Evolutionary conservation across 1,139 yeast genomes (phyloP).

Genomic region (Chernovozyma aurita): DNA sequence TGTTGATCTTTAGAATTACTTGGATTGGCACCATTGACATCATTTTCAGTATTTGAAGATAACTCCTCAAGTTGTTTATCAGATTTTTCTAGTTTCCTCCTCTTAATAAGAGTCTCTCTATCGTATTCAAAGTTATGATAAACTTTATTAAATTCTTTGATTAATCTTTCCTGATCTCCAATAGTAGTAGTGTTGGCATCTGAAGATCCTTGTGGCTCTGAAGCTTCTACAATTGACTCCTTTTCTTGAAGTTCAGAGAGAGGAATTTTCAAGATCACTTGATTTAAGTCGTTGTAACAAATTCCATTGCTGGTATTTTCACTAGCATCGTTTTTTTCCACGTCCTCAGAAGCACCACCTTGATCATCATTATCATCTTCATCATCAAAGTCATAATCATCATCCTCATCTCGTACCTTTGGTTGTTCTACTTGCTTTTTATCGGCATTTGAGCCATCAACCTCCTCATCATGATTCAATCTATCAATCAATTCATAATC

Average conservation of each 20-base stretch:
- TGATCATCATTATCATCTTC: constrained; percentile 32
- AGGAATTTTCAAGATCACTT: constrained; percentile 30
- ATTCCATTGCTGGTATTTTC: constrained; percentile 6
- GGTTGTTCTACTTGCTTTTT: constrained; percentile 15
- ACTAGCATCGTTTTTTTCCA: constrained; percentile 2
- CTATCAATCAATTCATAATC: constrained; percentile 37
- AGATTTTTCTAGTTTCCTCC: constrained; percentile 75
- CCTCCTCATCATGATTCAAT: constrained; percentile 20
- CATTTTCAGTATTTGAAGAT: neutral
- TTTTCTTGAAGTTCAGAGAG: constrained; percentile 15
- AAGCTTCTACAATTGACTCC: neutral
- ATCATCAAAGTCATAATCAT: constrained; percentile 38
- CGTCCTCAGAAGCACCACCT: constrained; percentile 13
- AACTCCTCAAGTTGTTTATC: constrained; percentile 61
- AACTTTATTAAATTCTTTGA: constrained; percentile 49
- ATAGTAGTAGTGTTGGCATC: neutral
- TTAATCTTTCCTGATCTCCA: constrained; percentile 17
- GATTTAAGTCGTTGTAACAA: constrained; percentile 21
- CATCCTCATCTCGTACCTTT: constrained; percentile 31
- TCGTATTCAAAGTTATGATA: constrained; percentile 87
- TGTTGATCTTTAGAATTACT: constrained; percentile 6
- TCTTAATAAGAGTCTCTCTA: constrained; percentile 68
- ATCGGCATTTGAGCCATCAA: constrained; percentile 11
- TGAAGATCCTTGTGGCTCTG: neutral
- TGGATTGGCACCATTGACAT: neutral